Conservation (phyloP, 2,329 filamentous ascomycete genomes). For the Sporothrix dimorphospora region DNA sequence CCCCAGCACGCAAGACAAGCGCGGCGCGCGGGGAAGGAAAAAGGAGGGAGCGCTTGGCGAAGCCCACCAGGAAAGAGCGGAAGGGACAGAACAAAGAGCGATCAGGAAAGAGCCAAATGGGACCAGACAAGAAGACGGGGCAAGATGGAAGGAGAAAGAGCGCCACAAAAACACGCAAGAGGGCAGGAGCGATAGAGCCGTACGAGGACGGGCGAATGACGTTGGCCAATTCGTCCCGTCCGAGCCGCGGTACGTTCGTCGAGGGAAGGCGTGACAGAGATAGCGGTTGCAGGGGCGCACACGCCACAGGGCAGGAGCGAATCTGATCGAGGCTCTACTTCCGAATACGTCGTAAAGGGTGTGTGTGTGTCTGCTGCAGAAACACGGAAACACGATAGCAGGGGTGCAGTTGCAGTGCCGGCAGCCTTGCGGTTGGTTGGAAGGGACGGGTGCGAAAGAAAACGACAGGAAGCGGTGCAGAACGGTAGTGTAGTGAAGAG, state of each 20-base stretch:
- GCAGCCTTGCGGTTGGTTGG: conserved; percentile 14
- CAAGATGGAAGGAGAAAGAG: neutral
- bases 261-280: conserved; percentile 2
- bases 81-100: neutral
- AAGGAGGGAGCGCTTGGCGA: neutral
- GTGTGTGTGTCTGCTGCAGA: neutral
- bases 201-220: neutral
- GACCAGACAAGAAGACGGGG: neutral
- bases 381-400: neutral
- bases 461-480: neutral
- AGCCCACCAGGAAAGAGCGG: neutral
- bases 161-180: conserved; percentile 23
- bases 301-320: conserved; percentile 16
- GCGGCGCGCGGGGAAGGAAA: neutral
- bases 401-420: neutral
- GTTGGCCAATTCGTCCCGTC: neutral
- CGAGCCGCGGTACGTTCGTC: neutral
- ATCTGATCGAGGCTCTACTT: neutral
- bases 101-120: neutral
- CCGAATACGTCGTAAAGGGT: too few species aligned
- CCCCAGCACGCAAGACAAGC: conserved; percentile 15
- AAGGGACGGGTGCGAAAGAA: neutral
- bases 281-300: conserved; percentile 2
- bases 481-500: neutral
- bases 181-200: neutral